A percentile compares a stretch with the other conserved stretches of the same genome.
Evolutionary conservation across 2,329 filamentous ascomycete species (phyloP).

Genomic region (Endothia cerciana): DNA sequence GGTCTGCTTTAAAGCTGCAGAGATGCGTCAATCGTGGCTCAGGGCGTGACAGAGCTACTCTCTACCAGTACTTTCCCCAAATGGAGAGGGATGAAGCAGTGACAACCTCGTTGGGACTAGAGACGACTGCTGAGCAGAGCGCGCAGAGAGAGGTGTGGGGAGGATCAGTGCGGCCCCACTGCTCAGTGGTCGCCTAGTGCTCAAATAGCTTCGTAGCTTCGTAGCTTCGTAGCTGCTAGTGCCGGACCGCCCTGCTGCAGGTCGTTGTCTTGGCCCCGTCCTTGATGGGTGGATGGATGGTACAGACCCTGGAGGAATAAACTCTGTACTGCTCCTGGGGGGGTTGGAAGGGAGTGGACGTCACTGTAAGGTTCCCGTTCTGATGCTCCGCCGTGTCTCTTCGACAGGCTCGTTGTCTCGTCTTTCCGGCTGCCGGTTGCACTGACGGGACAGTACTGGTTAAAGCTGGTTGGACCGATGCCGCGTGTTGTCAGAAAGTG

Average conservation of each 20-base stretch:
- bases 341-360: slow-evolving; percentile 3
- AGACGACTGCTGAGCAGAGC: slow-evolving; percentile 26
- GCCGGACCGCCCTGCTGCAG: slow-evolving; percentile 40
- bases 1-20: slow-evolving; percentile 56
- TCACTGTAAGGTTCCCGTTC: slow-evolving; percentile 21
- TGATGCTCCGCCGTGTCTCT: slow-evolving; percentile 20
- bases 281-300: slow-evolving; percentile 18
- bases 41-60: slow-evolving; percentile 35
- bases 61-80: slow-evolving; percentile 39
- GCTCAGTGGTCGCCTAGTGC: slow-evolving; percentile 36
- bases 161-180: slow-evolving; percentile 43
- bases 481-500: slow-evolving; percentile 23
- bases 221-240: no score
- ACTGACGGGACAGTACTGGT: slow-evolving; percentile 23
- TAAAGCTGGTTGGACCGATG: slow-evolving; percentile 22
- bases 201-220: slow-evolving; percentile 29
- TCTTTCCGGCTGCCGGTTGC: slow-evolving; percentile 24
- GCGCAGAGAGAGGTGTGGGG: slow-evolving; percentile 35
- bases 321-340: slow-evolving; percentile 17
- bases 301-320: slow-evolving; percentile 20
- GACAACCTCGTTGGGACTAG: slow-evolving; percentile 20
- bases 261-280: slow-evolving; percentile 28
- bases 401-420: slow-evolving; percentile 27
- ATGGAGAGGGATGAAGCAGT: slow-evolving; percentile 27
- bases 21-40: slow-evolving; percentile 56